These are phyloP conservation scores for Chaetoceros muelleri DNA, from an alignment of 108 stramenopile genomes.

Conservation along the genomic window DNA sequence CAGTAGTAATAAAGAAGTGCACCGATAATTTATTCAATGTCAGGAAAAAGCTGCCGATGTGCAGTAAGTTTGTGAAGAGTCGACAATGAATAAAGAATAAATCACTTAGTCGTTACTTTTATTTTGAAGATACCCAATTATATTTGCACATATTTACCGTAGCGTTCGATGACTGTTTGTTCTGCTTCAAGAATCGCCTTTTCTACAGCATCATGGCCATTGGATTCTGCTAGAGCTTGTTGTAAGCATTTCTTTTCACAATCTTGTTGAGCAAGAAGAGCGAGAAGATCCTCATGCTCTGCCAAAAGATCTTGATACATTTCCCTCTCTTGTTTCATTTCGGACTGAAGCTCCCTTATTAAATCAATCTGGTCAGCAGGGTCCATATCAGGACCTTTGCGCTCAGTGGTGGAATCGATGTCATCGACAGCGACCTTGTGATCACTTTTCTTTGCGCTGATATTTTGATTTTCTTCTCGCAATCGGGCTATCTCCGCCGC, in stretches of 20 bases:
- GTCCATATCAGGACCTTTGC: conserved; percentile 41
- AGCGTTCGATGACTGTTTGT: conserved; percentile 22
- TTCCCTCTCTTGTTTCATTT: conserved; percentile 48
- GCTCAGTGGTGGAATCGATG: conserved; percentile 16
- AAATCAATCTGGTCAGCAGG: neutral
- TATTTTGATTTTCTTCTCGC: conserved; percentile 11
- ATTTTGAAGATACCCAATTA: too few relatives aligned
- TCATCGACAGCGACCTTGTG: too few relatives aligned
- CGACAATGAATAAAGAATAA: too few relatives aligned
- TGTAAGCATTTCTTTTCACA: conserved; percentile 16
- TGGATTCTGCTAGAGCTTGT: conserved; percentile 19
- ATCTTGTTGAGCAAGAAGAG: conserved; percentile 45
- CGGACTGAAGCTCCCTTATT: conserved; percentile 32
- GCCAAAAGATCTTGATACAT: conserved; percentile 47
- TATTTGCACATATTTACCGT: conserved; percentile 29
- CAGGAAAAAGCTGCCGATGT: too few relatives aligned
- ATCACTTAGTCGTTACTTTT: too few relatives aligned
- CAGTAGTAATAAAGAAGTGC: too few relatives aligned
- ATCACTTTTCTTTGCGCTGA: conserved; percentile 6
- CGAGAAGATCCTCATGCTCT: conserved; percentile 64
- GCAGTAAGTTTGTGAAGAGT: too few relatives aligned
- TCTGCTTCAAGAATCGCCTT: conserved; percentile 25
- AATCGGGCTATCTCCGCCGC: conserved; percentile 43
- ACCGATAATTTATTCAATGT: too few relatives aligned
- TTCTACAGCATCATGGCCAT: conserved; percentile 26